Conservation (phyloP, 805 yeast genomes). For the Yarrowia sp. region DNA sequence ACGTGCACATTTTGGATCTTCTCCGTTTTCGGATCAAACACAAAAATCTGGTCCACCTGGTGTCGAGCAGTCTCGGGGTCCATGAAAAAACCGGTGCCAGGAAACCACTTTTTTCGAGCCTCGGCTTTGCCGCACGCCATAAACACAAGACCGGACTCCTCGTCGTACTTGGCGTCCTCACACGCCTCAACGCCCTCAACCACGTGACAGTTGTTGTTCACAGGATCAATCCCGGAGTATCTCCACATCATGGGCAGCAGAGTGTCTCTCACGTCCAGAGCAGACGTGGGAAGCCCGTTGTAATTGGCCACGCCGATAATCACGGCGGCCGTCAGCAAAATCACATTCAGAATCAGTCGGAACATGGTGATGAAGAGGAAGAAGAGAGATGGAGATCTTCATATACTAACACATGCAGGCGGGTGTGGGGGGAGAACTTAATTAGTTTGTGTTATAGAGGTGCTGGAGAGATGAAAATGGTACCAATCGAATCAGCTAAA, state of each 20-base stretch:
- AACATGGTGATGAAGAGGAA: not conserved
- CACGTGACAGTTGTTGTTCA: conserved; percentile 28
- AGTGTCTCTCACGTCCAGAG: conserved; percentile 27
- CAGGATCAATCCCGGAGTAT: conserved; percentile 5
- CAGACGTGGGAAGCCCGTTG: conserved; percentile 13
- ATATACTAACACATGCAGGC: conserved; percentile 3
- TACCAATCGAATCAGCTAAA: not conserved
- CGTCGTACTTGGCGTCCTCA: conserved; percentile 36
- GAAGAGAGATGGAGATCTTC: not conserved
- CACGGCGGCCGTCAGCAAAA: conserved; percentile 14
- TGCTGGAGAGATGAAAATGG: not conserved
- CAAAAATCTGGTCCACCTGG: conserved; percentile 9
- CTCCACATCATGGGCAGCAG: conserved; percentile 28
- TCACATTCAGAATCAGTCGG: conserved; percentile 1
- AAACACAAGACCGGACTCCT: conserved; percentile 19
- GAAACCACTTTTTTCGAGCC: conserved; percentile 31
- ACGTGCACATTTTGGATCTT: conserved; percentile 12
- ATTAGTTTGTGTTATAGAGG: too few relatives aligned
- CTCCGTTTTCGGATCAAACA: conserved; percentile 25
- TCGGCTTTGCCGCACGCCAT: conserved; percentile 12
- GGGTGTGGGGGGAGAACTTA: not conserved
- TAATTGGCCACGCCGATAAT: conserved; percentile 23
- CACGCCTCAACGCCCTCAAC: conserved; percentile 20
- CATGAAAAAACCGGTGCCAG: conserved; percentile 18
- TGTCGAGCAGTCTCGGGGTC: conserved; percentile 4